phyloP scores from a whole-genome alignment of 495 filamentous ascomycete species.

The Corynascus novoguineensis region DNA sequence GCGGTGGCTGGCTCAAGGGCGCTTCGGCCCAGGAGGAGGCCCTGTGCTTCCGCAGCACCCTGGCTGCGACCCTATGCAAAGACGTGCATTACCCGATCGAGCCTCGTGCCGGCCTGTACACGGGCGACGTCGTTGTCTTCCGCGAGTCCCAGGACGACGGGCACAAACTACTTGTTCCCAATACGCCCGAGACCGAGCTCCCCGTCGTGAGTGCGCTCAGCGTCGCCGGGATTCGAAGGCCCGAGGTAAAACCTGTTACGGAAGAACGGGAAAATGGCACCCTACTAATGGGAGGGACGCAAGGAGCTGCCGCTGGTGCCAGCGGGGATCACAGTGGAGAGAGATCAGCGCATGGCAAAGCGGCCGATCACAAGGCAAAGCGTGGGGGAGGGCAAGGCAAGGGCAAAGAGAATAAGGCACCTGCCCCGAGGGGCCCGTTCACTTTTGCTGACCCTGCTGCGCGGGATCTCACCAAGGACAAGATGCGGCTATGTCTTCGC shows the following conservation, averaged over 20 bases:
- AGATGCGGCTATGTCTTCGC: slow-evolving; percentile 55
- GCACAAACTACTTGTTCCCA: slow-evolving; percentile 37
- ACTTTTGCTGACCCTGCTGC: slow-evolving; percentile 32
- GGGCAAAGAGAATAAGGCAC: too few relatives aligned
- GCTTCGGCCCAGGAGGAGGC: slow-evolving; percentile 59
- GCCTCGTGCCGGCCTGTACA: slow-evolving; percentile 46
- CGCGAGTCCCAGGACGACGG: slow-evolving; percentile 37
- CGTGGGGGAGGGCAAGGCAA: neutral
- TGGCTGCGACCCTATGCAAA: slow-evolving; percentile 45
- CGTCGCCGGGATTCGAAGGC: slow-evolving; percentile 47
- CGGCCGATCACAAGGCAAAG: neutral
- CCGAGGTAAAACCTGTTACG: slow-evolving; percentile 20
- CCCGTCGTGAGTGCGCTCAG: slow-evolving; percentile 53
- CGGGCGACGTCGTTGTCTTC: slow-evolving; percentile 52
- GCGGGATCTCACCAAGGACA: slow-evolving; percentile 47
- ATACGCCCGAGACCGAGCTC: slow-evolving; percentile 24
- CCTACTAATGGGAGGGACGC: neutral
- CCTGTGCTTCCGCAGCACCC: slow-evolving; percentile 59
- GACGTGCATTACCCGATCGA: slow-evolving; percentile 50
- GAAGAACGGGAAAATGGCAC: neutral
- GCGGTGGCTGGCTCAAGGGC: slow-evolving; percentile 54
- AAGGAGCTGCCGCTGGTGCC: neutral
- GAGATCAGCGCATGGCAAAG: neutral
- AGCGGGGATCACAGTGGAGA: neutral
- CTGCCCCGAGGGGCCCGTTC: neutral